A percentile compares a stretch with the other conserved stretches of the same genome.
phyloP scores from a whole-genome alignment of 2,329 filamentous ascomycete species.

The Colletotrichum limetticola region DNA sequence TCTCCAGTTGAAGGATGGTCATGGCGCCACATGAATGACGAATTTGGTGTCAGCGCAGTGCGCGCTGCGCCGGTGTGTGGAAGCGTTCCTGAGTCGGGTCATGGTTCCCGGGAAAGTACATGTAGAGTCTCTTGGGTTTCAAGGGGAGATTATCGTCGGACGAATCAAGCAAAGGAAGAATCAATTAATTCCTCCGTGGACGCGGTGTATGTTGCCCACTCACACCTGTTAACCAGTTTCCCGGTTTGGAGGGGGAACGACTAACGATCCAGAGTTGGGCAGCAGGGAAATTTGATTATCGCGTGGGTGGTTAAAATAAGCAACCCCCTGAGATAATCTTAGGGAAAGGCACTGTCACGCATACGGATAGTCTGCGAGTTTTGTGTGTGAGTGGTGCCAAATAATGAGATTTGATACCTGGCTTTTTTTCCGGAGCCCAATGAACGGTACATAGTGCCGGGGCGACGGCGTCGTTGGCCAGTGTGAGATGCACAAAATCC shows the following conservation, averaged over 20 bases:
- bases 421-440: not conserved
- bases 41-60: not conserved
- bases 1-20: not conserved
- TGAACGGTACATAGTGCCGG: not conserved
- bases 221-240: not conserved
- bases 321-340: not conserved
- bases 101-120: not conserved
- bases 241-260: not conserved
- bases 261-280: not conserved
- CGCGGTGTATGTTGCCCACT: not conserved
- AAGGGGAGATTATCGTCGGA: slow-evolving; percentile 20
- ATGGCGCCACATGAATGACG: slow-evolving; percentile 9
- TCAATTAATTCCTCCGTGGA: too few species aligned
- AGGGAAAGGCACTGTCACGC: not conserved
- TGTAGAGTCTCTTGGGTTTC: slow-evolving; percentile 22
- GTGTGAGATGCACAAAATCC: not conserved
- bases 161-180: not conserved
- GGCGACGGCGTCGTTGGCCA: not conserved
- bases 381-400: not conserved
- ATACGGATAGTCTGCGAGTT: too few species aligned
- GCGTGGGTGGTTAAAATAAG: not conserved
- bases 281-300: not conserved
- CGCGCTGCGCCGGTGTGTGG: too few species aligned
- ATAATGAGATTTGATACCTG: not conserved
- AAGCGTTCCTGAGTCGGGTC: slow-evolving; percentile 20